These are phyloP conservation scores for Polytrichum commune DNA, from an alignment of 225 moss, liverwort and hornwort species.

Conservation along the genomic window DNA sequence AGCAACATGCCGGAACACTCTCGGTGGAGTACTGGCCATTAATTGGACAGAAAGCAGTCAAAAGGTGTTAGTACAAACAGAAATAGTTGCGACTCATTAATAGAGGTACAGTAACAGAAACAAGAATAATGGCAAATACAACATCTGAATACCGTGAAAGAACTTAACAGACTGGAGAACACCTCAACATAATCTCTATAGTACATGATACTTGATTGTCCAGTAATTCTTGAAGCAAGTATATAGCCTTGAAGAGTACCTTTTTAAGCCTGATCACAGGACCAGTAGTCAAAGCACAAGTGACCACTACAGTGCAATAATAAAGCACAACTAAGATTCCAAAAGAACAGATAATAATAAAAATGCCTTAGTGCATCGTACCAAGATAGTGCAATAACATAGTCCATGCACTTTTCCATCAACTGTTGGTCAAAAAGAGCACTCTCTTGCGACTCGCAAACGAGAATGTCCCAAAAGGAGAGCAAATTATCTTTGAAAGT, in stretches of 20 bases:
- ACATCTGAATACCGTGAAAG: too few relatives aligned
- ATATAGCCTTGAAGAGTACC: too few relatives aligned
- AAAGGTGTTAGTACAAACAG: slow-evolving; percentile 3
- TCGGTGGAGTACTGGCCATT: slow-evolving; percentile 70
- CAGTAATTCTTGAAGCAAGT: too few relatives aligned
- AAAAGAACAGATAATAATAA: slow-evolving; percentile 2
- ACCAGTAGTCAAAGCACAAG: not conserved
- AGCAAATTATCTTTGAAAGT: slow-evolving; percentile 82
- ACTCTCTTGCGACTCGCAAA: slow-evolving; percentile 86
- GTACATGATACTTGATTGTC: too few relatives aligned
- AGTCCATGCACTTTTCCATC: slow-evolving; percentile 98
- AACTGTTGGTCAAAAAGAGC: slow-evolving; percentile 95
- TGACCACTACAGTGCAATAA: not conserved
- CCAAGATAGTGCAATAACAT: slow-evolving; percentile 94
- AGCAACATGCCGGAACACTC: slow-evolving; percentile 87
- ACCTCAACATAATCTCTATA: too few relatives aligned
- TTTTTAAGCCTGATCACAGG: too few relatives aligned
- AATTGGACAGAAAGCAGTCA: slow-evolving; percentile 22
- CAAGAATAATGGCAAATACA: too few relatives aligned
- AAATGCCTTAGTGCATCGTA: slow-evolving; percentile 27
- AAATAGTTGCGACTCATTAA: too few relatives aligned
- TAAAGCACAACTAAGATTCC: slow-evolving; percentile 6
- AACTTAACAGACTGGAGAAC: too few relatives aligned
- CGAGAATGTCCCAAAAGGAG: slow-evolving; percentile 83
- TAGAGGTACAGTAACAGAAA: too few relatives aligned